Evolutionary conservation across 345 rosid genomes (phyloP), one percentile per base, ranked within the genome.

Genomic region (Ceriops tagal): DNA sequence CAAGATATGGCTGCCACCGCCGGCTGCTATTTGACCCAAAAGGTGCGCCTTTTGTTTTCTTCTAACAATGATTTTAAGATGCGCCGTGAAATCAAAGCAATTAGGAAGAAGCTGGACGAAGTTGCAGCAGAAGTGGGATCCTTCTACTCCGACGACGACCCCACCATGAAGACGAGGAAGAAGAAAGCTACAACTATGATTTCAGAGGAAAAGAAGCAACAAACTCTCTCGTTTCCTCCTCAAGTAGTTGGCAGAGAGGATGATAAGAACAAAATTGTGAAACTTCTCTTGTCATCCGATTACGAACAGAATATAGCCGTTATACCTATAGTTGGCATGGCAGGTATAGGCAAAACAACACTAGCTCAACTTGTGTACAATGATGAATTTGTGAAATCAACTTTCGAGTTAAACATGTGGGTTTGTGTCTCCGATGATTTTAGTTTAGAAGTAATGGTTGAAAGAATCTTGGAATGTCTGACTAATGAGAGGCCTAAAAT

Each of bases 311-410:
- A 56, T 61, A 68, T 75, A 43, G 63, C 78, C 1, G 70, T 75
- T 22, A 24, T 74, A 39, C 70, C 82, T 5, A 71, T 78, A 26
- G 57, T 74, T 59, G 79, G 76, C 39, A 52, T 64, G 6, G 76
- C 71, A 8, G 73, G 79, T 2, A 22, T 71, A 16, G 78, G 78
- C 16, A 78, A 78, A 64, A 79, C 73, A 19, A 72, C 79, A 3
- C 61, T 71, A 22, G 79, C 79, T 55, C 66, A 79, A 32, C 6
- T 51, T 20, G 77, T 68, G 2, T 71, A 46, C 52, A 57, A 69
- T 43, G 79, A 75, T 65, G 66, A 57, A 22, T 10, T 10, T 20
- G 63, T 73, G 20, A 8, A 61, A 30, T 58, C 5, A 4, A 65
- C 49, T 53, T 79, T 75, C 15, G 77, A 69, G 28, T 6, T 72